These are phyloP conservation scores for Volvox africanus DNA, from an alignment of 139 green algal genomes.

Conservation along the genomic window DNA sequence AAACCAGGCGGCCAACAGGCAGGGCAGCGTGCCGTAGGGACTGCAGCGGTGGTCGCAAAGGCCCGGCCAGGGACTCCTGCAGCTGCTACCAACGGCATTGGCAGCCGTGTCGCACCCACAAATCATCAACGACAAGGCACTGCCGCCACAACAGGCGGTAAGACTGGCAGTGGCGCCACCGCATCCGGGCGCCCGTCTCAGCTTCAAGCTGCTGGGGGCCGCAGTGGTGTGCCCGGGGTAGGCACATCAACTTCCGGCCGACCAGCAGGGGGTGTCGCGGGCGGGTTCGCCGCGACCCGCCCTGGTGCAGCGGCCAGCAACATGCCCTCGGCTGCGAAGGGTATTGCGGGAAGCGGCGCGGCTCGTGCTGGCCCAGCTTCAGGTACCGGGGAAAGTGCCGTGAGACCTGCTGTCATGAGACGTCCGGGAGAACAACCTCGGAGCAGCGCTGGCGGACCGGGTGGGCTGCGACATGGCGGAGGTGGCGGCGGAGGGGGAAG, in stretches of 20 bases:
- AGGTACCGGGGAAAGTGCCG: no score
- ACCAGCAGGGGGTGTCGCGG: not conserved
- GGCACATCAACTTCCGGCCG: not conserved
- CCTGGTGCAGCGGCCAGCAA: not conserved
- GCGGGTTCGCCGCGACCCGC: not conserved
- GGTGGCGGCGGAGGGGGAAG: not conserved
- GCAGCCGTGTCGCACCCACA: not conserved
- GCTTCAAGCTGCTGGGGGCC: not conserved
- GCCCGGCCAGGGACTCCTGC: not conserved
- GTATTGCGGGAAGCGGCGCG: not conserved
- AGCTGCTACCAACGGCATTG: not conserved
- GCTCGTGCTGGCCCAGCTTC: not conserved
- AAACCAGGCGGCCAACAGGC: not conserved
- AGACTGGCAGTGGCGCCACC: not conserved
- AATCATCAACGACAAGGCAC: constrained; percentile 42
- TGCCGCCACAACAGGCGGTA: not conserved
- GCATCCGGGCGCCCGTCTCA: not conserved
- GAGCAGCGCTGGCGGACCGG: not conserved
- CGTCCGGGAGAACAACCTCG: not conserved
- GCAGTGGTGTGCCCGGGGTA: not conserved
- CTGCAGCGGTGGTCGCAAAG: not conserved
- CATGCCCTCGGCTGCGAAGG: not conserved
- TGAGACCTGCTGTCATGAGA: no score
- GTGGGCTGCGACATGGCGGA: not conserved
- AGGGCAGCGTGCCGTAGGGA: not conserved